Evolutionary conservation across 805 yeast genomes (phyloP), one percentile per base, ranked within the genome.

Genomic region (Yueomyces sp.): DNA sequence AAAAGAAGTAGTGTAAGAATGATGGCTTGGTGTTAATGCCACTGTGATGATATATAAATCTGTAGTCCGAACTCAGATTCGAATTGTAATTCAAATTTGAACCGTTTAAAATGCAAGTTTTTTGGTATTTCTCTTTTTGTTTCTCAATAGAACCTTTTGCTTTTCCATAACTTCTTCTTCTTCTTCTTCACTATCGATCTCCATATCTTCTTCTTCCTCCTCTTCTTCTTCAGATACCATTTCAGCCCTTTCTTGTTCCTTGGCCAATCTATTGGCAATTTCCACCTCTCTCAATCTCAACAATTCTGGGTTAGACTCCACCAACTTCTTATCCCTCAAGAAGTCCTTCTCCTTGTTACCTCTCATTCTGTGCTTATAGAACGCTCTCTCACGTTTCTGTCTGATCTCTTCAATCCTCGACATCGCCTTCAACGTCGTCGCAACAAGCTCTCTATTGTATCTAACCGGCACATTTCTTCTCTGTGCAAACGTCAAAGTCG

Each of bases 361-460:
- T 67, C 84, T 85, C 98, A 92, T 92, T 79, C 98, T 84, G 72
- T 88, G 87, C 86, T 88, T 90, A 73, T 85, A 92, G 87, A 92
- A 92, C 12, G 97, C 96, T 62, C 94, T 77, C 68, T 92, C 98
- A 72, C 98, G 82, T 74, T 81, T 87, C 64, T 76, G 81, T 73
- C 98, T 81, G 65, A 92, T 92, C 69, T 86, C 94, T 65, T 92
- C 96, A 49, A 92, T 82, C 70, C 96, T 80, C 44, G 83, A 73
- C 98, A 92, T 92, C 40, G 95, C 96, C 69, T 76, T 81, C 66
- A 92, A 74, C 19, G 98, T 92, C 41, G 94, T 85, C 45, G 92
- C 82, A 37, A 92, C 97, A 47, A 92, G 74, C 59, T 92, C 96
- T 72, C 98, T 79, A 71, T 92, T 90, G 68, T 92, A 92, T 67